Evolutionary conservation across 1,139 yeast species (phyloP).

Genomic region (Sugiyamaella japonica): DNA sequence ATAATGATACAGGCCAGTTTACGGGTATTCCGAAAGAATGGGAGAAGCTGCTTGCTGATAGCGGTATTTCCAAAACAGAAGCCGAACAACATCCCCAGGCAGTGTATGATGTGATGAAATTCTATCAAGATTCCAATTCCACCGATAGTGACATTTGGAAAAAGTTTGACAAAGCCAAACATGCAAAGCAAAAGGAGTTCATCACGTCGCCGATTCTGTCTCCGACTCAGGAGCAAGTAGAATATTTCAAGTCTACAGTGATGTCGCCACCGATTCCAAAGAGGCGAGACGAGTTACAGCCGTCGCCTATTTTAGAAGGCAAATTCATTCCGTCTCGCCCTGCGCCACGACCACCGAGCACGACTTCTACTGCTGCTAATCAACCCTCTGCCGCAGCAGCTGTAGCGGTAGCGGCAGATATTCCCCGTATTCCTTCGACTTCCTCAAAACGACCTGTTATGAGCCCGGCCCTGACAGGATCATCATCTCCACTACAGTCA

Average conservation of each 20-base stretch:
- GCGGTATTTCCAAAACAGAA: slow-evolving; percentile 82
- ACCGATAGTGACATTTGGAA: slow-evolving; percentile 73
- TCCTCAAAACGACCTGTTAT: slow-evolving; percentile 12
- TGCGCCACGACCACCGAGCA: slow-evolving; percentile 34
- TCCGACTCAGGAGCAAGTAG: slow-evolving; percentile 8
- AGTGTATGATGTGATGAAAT: slow-evolving; percentile 87
- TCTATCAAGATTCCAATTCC: slow-evolving; percentile 65
- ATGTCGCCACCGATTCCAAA: slow-evolving; percentile 6
- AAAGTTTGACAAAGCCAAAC: slow-evolving; percentile 55
- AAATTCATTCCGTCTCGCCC: slow-evolving; percentile 33
- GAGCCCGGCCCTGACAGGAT: background rate
- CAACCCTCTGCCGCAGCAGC: slow-evolving; percentile 17
- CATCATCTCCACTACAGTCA: slow-evolving; percentile 6
- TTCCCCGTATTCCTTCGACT: slow-evolving; percentile 18
- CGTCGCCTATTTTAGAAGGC: slow-evolving; percentile 20
- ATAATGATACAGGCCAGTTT: slow-evolving; percentile 77
- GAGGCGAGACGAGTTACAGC: slow-evolving; percentile 8
- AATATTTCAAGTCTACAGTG: slow-evolving; percentile 3
- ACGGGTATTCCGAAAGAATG: slow-evolving; percentile 92
- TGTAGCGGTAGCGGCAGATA: slow-evolving; percentile 7
- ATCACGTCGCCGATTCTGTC: slow-evolving; percentile 13
- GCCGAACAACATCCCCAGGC: slow-evolving; percentile 93
- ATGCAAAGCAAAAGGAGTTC: slow-evolving; percentile 1
- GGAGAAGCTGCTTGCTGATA: slow-evolving; percentile 78
- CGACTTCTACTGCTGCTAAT: slow-evolving; percentile 26